A percentile compares a stretch with the other conserved stretches of the same genome.
Conservation (phyloP, 352 stramenopile species). For the Blastocystis sp. region DNA sequence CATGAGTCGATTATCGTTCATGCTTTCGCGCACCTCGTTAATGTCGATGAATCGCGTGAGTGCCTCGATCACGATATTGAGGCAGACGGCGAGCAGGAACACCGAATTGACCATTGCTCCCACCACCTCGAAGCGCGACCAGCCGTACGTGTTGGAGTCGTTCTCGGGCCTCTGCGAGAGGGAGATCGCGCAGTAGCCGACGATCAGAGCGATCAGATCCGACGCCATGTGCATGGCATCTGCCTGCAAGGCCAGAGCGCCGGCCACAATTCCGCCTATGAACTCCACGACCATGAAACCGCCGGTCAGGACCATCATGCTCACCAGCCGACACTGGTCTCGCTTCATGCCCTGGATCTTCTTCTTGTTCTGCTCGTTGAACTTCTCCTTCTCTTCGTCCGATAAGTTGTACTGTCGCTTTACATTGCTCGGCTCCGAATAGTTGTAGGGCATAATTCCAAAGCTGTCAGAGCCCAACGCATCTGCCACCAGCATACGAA, state of each 20-base stretch:
- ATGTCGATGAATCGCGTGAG: conserved; percentile 47
- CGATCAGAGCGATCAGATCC: conserved; percentile 67
- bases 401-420: conserved; percentile 58
- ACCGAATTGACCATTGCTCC: conserved; percentile 67
- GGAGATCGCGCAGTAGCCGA: conserved; percentile 43
- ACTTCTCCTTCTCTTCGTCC: conserved; percentile 2
- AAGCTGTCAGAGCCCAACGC: background rate
- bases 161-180: conserved; percentile 68
- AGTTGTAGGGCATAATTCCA: background rate
- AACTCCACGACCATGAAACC: conserved; percentile 79
- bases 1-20: background rate
- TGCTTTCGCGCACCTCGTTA: conserved; percentile 41
- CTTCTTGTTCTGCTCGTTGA: conserved; percentile 1
- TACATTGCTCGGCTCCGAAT: background rate
- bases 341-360: conserved; percentile 38
- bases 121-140: conserved; percentile 74
- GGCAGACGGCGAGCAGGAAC: conserved; percentile 53
- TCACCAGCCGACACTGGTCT: conserved; percentile 75
- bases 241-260: conserved; percentile 76
- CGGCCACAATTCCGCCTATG: conserved; percentile 72
- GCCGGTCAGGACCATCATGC: conserved; percentile 70
- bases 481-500: background rate
- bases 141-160: conserved; percentile 63
- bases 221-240: conserved; percentile 81
- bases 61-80: conserved; percentile 59